Evolutionary conservation across 306 rosid species (phyloP).

Genomic region (Ziziphus jujuba): DNA sequence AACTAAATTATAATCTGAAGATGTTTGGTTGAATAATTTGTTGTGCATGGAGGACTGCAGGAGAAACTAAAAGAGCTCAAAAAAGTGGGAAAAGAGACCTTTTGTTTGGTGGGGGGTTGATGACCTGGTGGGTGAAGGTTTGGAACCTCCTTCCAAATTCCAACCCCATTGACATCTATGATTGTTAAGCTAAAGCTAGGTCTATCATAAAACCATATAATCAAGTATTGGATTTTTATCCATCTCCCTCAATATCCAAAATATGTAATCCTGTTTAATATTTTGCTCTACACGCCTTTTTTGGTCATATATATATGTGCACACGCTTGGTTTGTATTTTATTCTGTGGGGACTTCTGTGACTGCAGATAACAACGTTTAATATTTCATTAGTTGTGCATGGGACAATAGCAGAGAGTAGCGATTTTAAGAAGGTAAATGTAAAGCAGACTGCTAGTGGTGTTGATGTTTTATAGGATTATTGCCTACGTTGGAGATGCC

Average conservation of each 20-base stretch:
- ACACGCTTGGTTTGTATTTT: neutral
- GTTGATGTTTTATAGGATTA: conserved; percentile 13
- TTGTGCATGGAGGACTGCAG: neutral
- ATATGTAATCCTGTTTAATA: too few relatives aligned
- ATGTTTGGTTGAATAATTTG: too few relatives aligned
- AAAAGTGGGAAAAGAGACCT: neutral
- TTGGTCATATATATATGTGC: neutral
- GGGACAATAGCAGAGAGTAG: conserved; percentile 82
- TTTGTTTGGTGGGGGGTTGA: neutral
- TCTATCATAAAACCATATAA: neutral
- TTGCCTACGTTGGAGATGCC: conserved; percentile 2
- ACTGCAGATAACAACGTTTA: conserved; percentile 80
- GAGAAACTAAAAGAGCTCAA: neutral
- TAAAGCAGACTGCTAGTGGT: conserved; percentile 10
- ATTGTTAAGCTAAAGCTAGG: neutral
- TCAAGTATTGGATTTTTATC: neutral
- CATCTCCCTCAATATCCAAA: neutral
- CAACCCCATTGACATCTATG: neutral
- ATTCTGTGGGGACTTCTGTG: conserved; percentile 22
- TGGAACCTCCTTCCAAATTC: neutral
- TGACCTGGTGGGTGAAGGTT: neutral
- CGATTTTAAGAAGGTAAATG: conserved; percentile 85
- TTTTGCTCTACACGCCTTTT: neutral
- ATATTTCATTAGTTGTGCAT: conserved; percentile 86
- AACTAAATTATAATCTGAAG: too few relatives aligned